A percentile compares a stretch with the other conserved stretches of the same genome.
These are phyloP conservation scores for Heterobasidion occidentale DNA, from an alignment of 1,284 basidiomycete genomes.

Conservation along the genomic window DNA sequence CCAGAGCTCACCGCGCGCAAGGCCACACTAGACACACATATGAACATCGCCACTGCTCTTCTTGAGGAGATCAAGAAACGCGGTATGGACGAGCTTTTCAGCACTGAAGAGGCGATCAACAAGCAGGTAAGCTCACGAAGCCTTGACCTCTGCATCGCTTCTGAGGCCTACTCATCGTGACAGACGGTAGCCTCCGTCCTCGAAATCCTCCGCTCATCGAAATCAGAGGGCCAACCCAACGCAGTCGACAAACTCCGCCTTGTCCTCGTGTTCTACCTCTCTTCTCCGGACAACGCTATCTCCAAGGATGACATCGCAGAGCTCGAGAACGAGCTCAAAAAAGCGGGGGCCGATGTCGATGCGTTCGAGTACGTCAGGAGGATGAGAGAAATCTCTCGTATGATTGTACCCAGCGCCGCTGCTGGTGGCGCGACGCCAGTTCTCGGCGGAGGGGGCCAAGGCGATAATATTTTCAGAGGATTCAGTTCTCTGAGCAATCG, in stretches of 20 bases:
- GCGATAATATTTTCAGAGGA: constrained; percentile 80
- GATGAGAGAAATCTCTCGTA: constrained; percentile 85
- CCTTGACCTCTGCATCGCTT: background rate
- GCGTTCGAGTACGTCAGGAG: constrained; percentile 93
- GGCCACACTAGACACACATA: constrained; percentile 94
- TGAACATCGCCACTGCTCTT: constrained; percentile 98
- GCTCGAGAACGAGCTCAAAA: constrained; percentile 80
- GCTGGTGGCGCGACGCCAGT: constrained; percentile 72
- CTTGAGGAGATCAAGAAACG: constrained; percentile 95
- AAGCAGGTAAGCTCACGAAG: constrained; percentile 52
- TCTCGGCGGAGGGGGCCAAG: constrained; percentile 57
- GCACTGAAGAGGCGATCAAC: constrained; percentile 85
- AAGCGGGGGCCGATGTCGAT: constrained; percentile 71
- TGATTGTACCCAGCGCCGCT: constrained; percentile 49
- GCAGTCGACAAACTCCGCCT: constrained; percentile 88
- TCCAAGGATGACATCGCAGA: constrained; percentile 84
- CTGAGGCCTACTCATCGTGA: background rate
- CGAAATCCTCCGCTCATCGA: constrained; percentile 68
- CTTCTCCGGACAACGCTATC: constrained; percentile 72
- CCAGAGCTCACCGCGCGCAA: constrained; percentile 97
- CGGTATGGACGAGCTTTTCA: constrained; percentile 94
- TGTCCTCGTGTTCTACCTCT: constrained; percentile 91
- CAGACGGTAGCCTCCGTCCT: constrained; percentile 77
- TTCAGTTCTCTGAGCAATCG: constrained; percentile 90
- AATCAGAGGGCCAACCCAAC: constrained; percentile 60